Evolutionary conservation across 352 stramenopile genomes (phyloP).

Genomic region (Blastocystis sp.): DNA sequence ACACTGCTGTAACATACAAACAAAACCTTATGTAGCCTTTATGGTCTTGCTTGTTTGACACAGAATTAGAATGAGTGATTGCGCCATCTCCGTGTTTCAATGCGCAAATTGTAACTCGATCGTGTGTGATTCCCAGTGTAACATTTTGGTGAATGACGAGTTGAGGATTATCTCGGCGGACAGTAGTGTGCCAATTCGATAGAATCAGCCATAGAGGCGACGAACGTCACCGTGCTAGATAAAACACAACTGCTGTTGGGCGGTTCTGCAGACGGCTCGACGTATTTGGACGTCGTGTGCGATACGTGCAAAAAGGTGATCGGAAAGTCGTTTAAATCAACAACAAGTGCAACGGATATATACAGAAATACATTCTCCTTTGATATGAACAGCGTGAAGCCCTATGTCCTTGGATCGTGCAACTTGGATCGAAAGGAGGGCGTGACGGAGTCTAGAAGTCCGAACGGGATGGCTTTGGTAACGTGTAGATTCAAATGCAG

Average conservation of each 20-base stretch:
- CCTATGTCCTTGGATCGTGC: conserved; percentile 29
- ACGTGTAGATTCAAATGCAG: conserved; percentile 49
- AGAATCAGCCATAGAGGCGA: conserved; percentile 6
- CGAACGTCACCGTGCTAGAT: neutral
- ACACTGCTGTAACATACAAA: conserved; percentile 96
- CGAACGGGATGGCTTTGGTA: no score
- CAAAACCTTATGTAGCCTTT: conserved; percentile 72
- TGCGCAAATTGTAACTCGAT: conserved; percentile 30
- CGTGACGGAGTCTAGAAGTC: neutral
- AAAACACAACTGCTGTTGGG: conserved; percentile 18
- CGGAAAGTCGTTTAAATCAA: conserved; percentile 65
- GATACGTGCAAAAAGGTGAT: conserved; percentile 6
- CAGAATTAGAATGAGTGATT: neutral
- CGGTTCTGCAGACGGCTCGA: conserved; percentile 2
- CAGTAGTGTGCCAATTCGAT: neutral
- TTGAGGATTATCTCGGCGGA: conserved; percentile 21
- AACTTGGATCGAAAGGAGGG: neutral
- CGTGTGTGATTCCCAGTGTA: conserved; percentile 33
- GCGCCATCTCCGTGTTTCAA: conserved; percentile 13
- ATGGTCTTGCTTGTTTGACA: conserved; percentile 20
- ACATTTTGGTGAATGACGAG: conserved; percentile 27
- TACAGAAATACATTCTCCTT: conserved; percentile 53
- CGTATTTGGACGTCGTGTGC: conserved; percentile 54
- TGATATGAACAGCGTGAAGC: conserved; percentile 43
- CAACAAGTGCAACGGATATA: conserved; percentile 46